These are phyloP conservation scores for Fusarium odoratissimum DNA, from an alignment of 2,329 filamentous ascomycete species.

Conservation along the genomic window DNA sequence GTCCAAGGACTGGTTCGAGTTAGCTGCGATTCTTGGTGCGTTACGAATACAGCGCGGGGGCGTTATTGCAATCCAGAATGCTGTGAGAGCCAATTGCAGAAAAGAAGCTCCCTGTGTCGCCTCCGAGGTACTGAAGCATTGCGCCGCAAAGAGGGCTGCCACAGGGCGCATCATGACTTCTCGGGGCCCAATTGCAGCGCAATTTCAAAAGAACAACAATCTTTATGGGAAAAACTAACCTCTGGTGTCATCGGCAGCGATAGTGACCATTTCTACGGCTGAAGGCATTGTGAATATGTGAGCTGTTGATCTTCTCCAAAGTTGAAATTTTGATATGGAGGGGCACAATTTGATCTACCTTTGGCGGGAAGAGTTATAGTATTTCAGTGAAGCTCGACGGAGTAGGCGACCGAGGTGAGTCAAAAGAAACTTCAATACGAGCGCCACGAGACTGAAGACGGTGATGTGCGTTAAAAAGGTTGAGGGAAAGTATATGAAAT, in stretches of 20 bases:
- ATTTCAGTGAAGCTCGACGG: slow-evolving; percentile 32
- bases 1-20: slow-evolving; percentile 79
- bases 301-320: slow-evolving; percentile 27
- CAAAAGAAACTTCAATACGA: slow-evolving; percentile 24
- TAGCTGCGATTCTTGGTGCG: slow-evolving; percentile 14
- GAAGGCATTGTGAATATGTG: slow-evolving; percentile 49
- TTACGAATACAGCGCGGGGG: neutral
- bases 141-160: neutral
- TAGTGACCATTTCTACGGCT: slow-evolving; percentile 52
- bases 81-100: neutral
- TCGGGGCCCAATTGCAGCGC: neutral
- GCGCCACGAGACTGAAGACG: slow-evolving; percentile 29
- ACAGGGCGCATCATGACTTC: slow-evolving; percentile 19
- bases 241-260: slow-evolving; percentile 60
- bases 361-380: slow-evolving; percentile 19
- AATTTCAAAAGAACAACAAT: neutral
- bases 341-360: slow-evolving; percentile 27
- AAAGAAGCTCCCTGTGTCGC: neutral
- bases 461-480: slow-evolving; percentile 12
- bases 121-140: neutral
- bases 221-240: slow-evolving; percentile 47
- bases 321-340: slow-evolving; percentile 34
- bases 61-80: neutral
- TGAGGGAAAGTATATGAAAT: slow-evolving; percentile 7
- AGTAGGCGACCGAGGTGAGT: slow-evolving; percentile 20